These are phyloP conservation scores for Exophiala spinifera DNA, from an alignment of 2,329 filamentous ascomycete species.

Conservation along the genomic window DNA sequence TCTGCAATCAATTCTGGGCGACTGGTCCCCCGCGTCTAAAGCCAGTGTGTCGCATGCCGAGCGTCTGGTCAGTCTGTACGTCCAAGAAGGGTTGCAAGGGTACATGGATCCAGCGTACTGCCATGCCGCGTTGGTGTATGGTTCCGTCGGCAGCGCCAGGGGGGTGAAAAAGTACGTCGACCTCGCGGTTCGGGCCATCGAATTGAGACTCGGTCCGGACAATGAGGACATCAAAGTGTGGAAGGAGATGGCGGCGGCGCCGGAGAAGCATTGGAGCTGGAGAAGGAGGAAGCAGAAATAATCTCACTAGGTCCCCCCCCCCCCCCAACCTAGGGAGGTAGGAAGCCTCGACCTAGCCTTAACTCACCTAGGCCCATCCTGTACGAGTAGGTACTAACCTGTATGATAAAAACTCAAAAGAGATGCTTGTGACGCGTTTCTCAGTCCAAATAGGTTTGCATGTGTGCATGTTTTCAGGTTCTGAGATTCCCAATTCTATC, in stretches of 20 bases:
- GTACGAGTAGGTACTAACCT: too few species aligned
- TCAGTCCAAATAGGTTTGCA: too few species aligned
- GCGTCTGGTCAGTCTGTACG: constrained; percentile 11
- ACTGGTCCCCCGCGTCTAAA: constrained; percentile 8
- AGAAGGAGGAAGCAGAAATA: constrained; percentile 13
- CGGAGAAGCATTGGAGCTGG: constrained; percentile 22
- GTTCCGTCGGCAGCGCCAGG: constrained; percentile 11
- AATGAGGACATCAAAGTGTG: constrained; percentile 9
- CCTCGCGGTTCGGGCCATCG: constrained; percentile 12
- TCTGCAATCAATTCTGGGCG: constrained; percentile 9
- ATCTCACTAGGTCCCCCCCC: too few species aligned
- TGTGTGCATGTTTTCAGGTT: too few species aligned
- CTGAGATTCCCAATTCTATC: too few species aligned
- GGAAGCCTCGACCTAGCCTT: too few species aligned
- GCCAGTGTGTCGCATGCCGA: constrained; percentile 12
- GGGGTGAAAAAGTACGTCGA: constrained; percentile 15
- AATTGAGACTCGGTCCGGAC: constrained; percentile 11
- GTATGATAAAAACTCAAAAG: too few species aligned
- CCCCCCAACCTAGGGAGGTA: too few species aligned
- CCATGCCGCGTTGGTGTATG: constrained; percentile 20
- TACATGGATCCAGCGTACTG: constrained; percentile 20
- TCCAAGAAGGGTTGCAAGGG: constrained; percentile 8
- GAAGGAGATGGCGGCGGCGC: constrained; percentile 10
- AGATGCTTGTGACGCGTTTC: too few species aligned
- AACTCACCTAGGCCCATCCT: too few species aligned